Evolutionary conservation across 106 monocot species (phyloP).

Genomic region (Dendrobium officinale): DNA sequence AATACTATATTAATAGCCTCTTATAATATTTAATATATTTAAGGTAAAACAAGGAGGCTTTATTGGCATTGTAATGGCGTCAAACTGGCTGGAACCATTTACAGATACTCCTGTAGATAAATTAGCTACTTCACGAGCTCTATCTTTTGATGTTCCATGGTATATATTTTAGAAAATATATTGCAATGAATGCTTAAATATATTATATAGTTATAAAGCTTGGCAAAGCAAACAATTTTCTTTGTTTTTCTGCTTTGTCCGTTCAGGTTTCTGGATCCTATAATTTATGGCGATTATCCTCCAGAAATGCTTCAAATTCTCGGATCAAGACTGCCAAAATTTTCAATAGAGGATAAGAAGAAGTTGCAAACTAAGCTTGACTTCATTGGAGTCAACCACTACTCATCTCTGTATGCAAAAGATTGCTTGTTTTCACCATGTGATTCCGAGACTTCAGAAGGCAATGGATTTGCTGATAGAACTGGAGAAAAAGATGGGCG

Average conservation of each 20-base stretch:
- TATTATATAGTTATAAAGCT: too few relatives aligned
- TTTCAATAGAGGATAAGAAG: conserved; percentile 21
- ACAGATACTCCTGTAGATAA: not conserved
- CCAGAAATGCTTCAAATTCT: conserved; percentile 26
- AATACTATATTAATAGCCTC: too few relatives aligned
- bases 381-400: conserved; percentile 65
- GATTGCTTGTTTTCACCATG: conserved; percentile 52
- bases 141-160: not conserved
- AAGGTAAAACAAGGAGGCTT: not conserved
- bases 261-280: conserved; percentile 36
- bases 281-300: conserved; percentile 33
- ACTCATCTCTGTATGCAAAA: conserved; percentile 34
- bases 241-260: not conserved
- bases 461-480: conserved; percentile 10
- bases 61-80: not conserved
- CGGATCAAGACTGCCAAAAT: conserved; percentile 25
- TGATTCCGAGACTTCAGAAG: conserved; percentile 2
- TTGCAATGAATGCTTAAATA: too few relatives aligned
- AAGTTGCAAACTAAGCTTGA: conserved; percentile 35
- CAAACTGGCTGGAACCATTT: not conserved
- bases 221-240: too few relatives aligned
- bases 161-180: not conserved
- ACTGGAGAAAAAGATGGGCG: conserved; percentile 19
- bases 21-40: not conserved
- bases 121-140: not conserved